phyloP scores from a whole-genome alignment of 2,329 filamentous ascomycete genomes.

The Neopestalotiopsis clavispora region DNA sequence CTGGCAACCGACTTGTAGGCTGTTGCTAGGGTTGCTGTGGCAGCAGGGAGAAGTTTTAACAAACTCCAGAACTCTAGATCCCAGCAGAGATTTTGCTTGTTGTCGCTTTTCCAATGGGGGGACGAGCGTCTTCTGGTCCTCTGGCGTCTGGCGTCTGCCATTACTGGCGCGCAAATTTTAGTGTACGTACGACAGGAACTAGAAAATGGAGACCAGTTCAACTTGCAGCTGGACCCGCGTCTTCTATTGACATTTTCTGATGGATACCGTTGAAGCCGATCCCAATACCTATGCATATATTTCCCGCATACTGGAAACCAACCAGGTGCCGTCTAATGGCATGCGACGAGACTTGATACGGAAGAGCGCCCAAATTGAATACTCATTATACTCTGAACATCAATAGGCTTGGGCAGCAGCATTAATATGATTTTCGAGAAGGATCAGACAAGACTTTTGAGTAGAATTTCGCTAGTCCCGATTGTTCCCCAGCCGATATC shows the following conservation, averaged over 20 bases:
- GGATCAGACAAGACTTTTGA: background rate
- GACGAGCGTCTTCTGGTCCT: background rate
- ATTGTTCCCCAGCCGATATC: background rate
- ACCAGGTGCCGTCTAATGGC: background rate
- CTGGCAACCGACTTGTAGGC: background rate
- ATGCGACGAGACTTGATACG: background rate
- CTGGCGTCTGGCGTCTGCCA: too few species aligned
- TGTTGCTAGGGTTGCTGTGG: background rate
- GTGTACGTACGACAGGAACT: background rate
- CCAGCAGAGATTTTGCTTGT: background rate
- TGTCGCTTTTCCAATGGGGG: background rate
- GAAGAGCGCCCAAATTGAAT: background rate
- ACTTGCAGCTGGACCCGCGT: background rate
- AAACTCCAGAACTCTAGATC: constrained; percentile 3
- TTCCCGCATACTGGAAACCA: background rate
- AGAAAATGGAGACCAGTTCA: background rate
- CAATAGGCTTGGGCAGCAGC: background rate
- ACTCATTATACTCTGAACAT: background rate
- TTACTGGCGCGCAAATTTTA: background rate
- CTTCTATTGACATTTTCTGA: background rate
- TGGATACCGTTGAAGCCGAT: background rate
- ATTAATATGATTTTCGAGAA: background rate
- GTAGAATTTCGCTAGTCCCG: background rate
- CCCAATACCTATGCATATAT: background rate
- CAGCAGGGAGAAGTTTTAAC: background rate